phyloP scores from a whole-genome alignment of 768 basidiomycete species.

The Rhizopogon vulgaris region DNA sequence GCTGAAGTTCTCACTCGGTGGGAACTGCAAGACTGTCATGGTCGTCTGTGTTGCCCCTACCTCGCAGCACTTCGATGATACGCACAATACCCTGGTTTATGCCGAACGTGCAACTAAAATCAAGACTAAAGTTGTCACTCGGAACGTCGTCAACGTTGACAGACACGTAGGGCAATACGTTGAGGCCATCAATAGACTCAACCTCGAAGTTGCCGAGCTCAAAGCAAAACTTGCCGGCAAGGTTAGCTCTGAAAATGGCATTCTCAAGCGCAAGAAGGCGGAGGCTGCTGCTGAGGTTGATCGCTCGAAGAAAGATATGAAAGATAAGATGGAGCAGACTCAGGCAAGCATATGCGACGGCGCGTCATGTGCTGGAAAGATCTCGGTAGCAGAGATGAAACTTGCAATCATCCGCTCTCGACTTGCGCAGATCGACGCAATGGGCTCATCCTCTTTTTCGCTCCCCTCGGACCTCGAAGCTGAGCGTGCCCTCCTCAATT shows the following conservation, averaged over 20 bases:
- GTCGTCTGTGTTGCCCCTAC: conserved; percentile 97
- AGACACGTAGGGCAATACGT: conserved; percentile 94
- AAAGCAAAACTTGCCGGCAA: conserved; percentile 81
- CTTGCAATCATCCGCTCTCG: conserved; percentile 58
- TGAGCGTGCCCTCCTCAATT: conserved; percentile 62
- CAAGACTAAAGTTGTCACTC: conserved; percentile 93
- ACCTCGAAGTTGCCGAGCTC: conserved; percentile 76
- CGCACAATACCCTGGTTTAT: conserved; percentile 95
- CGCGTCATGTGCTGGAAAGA: conserved; percentile 64
- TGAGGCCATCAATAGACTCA: conserved; percentile 87
- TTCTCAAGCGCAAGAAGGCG: conserved; percentile 57
- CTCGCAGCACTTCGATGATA: conserved; percentile 95
- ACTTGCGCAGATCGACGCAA: conserved; percentile 48
- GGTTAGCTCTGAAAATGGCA: conserved; percentile 53
- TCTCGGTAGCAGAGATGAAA: conserved; percentile 64
- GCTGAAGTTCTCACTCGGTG: conserved; percentile 95
- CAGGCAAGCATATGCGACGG: conserved; percentile 70
- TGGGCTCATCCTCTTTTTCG: conserved; percentile 27
- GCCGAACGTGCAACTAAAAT: conserved; percentile 98
- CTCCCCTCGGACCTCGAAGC: conserved; percentile 60
- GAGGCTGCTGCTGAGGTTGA: conserved; percentile 73
- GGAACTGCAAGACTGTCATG: conserved; percentile 99
- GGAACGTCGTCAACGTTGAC: conserved; percentile 92
- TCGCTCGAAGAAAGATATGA: conserved; percentile 66
- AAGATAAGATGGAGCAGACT: conserved; percentile 64